Conservation (phyloP, 1,284 basidiomycete species). For the Puccinia coronata region DNA sequence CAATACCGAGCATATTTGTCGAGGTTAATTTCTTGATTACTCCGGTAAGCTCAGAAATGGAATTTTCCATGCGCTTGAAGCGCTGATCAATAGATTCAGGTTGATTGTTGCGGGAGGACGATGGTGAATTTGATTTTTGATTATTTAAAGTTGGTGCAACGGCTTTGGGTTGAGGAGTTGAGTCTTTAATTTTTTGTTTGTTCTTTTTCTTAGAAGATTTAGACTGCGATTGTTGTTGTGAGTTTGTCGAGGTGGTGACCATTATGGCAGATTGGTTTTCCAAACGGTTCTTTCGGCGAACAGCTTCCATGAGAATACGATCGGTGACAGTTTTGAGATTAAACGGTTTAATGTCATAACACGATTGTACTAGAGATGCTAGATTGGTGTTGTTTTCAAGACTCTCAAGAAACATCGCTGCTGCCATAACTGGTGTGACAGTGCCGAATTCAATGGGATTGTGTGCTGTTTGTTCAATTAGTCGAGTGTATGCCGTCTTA, state of each 20-base stretch:
- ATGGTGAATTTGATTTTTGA: not conserved
- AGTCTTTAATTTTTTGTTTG: not conserved
- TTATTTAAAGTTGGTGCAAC: not conserved
- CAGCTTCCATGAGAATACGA: not conserved
- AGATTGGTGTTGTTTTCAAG: not conserved
- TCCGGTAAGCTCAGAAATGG: not conserved
- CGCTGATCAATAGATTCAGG: not conserved
- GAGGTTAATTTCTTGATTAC: slow-evolving; percentile 4
- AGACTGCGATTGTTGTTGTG: not conserved
- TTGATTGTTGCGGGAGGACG: no score
- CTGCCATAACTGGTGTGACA: not conserved
- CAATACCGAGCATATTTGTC: not conserved
- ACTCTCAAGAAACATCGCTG: not conserved
- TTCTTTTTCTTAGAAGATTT: not conserved
- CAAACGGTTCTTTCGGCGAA: not conserved
- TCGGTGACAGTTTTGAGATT: not conserved
- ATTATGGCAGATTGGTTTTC: not conserved
- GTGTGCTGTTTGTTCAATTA: not conserved
- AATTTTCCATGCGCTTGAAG: not conserved
- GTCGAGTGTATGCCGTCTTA: not conserved
- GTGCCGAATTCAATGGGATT: not conserved
- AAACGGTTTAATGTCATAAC: slow-evolving; percentile 5
- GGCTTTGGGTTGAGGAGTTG: not conserved
- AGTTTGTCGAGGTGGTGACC: not conserved
- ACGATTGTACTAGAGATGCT: not conserved